Percentiles rank a stretch among this genome's conserved stretches.
Conservation (phyloP, 2,329 filamentous ascomycete species). For the Calonectria ilicicola region DNA sequence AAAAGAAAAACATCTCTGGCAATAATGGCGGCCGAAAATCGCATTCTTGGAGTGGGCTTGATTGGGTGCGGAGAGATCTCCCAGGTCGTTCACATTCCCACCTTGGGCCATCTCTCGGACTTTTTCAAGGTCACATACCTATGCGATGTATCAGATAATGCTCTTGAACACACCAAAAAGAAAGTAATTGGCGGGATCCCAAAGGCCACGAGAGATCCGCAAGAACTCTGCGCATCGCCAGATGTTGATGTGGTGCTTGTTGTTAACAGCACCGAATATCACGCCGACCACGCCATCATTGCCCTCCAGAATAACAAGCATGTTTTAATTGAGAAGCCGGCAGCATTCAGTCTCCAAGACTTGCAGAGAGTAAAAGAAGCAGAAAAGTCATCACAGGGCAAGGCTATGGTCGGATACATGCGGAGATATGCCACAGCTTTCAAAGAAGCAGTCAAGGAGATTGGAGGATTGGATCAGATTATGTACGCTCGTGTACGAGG, state of each 20-base stretch:
- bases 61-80: conserved; percentile 63
- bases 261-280: conserved; percentile 64
- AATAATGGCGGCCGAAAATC: background rate
- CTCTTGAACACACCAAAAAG: conserved; percentile 40
- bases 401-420: conserved; percentile 71
- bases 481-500: conserved; percentile 61
- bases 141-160: conserved; percentile 60
- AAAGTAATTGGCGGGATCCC: conserved; percentile 34
- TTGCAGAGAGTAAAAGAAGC: conserved; percentile 61
- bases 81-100: conserved; percentile 66
- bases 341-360: conserved; percentile 62
- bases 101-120: conserved; percentile 56
- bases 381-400: conserved; percentile 54
- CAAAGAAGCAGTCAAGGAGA: conserved; percentile 64
- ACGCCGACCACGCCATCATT: conserved; percentile 62
- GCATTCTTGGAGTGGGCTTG: conserved; percentile 49
- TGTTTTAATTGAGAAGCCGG: conserved; percentile 70
- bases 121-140: conserved; percentile 61
- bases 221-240: conserved; percentile 54
- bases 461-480: conserved; percentile 63
- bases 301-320: conserved; percentile 66
- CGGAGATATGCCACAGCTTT: conserved; percentile 69
- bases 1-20: background rate
- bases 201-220: conserved; percentile 50
- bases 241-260: conserved; percentile 67